These are phyloP conservation scores for Phycomyces nitens DNA, from an alignment of 192 early-diverging fungal genomes.

Conservation along the genomic window DNA sequence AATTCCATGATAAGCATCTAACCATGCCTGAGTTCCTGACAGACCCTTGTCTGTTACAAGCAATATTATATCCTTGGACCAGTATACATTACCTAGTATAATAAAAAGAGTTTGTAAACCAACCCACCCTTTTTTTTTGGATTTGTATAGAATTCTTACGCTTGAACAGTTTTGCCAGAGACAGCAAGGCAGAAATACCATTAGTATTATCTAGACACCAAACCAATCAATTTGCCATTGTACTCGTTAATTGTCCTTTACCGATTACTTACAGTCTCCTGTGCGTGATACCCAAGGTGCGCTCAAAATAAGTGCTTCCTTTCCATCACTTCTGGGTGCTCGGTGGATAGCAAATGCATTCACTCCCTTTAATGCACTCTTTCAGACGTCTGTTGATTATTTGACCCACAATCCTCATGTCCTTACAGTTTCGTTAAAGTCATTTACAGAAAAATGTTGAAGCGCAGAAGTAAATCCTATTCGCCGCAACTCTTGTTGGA, in stretches of 20 bases:
- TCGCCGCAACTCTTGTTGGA: conserved; percentile 43
- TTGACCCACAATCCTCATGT: too few relatives aligned
- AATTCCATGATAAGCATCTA: conserved; percentile 84
- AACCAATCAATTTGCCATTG: too few relatives aligned
- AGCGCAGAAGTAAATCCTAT: conserved; percentile 52
- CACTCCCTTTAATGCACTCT: conserved; percentile 34
- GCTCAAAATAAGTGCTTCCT: conserved; percentile 82
- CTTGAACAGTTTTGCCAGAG: conserved; percentile 54
- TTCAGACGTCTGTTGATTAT: too few relatives aligned
- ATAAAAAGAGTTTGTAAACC: background rate
- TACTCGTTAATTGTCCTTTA: too few relatives aligned
- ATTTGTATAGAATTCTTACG: conserved; percentile 27
- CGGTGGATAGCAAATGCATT: conserved; percentile 82
- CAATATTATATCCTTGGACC: conserved; percentile 92
- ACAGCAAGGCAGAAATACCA: conserved; percentile 43
- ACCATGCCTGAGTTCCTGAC: conserved; percentile 79
- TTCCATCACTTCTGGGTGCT: conserved; percentile 82
- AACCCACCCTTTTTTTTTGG: background rate
- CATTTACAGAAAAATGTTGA: conserved; percentile 43
- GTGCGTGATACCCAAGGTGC: conserved; percentile 73
- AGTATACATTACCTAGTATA: conserved; percentile 62
- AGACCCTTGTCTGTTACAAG: conserved; percentile 77
- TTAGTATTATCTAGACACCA: conserved; percentile 43
- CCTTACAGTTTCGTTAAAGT: conserved; percentile 8
- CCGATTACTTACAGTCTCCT: conserved; percentile 41